Evolutionary conservation across 345 rosid species (phyloP).

Genomic region (Lumnitzera racemosa): DNA sequence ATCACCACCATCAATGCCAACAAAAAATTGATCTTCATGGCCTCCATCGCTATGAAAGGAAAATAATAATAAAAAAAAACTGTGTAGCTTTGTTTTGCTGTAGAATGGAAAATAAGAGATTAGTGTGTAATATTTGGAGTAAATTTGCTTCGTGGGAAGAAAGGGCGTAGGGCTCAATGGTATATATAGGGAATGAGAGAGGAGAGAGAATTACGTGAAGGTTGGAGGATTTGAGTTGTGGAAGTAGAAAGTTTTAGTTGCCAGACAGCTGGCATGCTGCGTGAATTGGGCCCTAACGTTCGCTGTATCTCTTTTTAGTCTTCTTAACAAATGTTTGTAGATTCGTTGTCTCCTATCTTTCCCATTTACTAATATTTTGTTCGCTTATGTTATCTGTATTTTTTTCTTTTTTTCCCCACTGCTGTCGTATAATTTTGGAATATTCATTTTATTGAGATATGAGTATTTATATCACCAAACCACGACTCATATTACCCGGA

Average conservation of each 20-base stretch:
- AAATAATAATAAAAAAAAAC: neutral
- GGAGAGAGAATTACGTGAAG: neutral
- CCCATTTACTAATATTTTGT: no score
- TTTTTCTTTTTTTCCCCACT: no score
- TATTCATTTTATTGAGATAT: no score
- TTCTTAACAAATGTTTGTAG: no score
- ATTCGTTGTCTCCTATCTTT: no score
- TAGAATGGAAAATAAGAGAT: neutral
- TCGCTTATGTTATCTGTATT: no score
- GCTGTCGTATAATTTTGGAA: no score
- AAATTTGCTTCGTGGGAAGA: no score
- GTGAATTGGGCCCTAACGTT: neutral
- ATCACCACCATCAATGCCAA: conserved; percentile 7
- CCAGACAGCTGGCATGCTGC: conserved; percentile 4
- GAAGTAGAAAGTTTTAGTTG: neutral
- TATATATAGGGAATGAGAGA: neutral
- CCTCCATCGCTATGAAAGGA: conserved; percentile 9
- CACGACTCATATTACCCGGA: no score
- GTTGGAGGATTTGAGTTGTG: neutral
- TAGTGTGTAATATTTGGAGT: neutral
- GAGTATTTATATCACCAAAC: no score
- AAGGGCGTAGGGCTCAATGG: neutral
- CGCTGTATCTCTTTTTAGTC: neutral
- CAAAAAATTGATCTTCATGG: conserved; percentile 12
- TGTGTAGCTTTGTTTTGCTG: neutral